Conservation (phyloP, 1,284 basidiomycete species). For the Agaricales sp. region DNA sequence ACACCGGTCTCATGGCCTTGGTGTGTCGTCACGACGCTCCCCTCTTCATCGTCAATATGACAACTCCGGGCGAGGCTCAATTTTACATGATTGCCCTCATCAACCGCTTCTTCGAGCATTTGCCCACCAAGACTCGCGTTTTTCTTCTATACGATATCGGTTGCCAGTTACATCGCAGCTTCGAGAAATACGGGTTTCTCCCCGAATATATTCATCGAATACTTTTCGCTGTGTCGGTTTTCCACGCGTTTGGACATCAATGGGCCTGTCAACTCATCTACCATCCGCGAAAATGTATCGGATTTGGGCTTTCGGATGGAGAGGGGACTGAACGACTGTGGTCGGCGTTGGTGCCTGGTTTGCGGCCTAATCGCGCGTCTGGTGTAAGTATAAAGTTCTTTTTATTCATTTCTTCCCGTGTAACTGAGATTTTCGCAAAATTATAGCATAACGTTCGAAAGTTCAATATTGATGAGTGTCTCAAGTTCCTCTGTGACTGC, state of each 20-base stretch:
- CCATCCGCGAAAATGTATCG: not conserved
- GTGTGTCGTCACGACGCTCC: slow-evolving; percentile 12
- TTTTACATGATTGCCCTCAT: not conserved
- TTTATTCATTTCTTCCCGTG: not conserved
- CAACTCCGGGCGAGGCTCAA: slow-evolving; percentile 11
- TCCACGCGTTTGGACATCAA: not conserved
- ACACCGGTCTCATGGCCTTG: slow-evolving; percentile 12
- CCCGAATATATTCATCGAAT: not conserved
- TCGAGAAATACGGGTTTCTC: not conserved
- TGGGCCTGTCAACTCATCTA: not conserved
- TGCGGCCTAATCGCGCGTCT: not conserved
- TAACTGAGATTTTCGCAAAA: not conserved
- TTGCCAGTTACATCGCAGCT: not conserved
- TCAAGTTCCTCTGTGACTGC: not conserved
- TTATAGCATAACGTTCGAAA: not conserved
- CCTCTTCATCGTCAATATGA: slow-evolving; percentile 13
- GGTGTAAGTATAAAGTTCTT: not conserved
- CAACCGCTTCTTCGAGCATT: not conserved
- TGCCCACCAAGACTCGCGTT: not conserved
- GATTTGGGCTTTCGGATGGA: not conserved
- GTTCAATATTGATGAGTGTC: not conserved
- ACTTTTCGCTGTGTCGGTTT: not conserved
- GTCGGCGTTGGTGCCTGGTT: not conserved
- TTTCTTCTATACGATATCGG: not conserved
- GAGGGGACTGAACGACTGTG: not conserved